These are phyloP conservation scores for Candida sphagnicola DNA, from an alignment of 805 yeast species.

Conservation along the genomic window DNA sequence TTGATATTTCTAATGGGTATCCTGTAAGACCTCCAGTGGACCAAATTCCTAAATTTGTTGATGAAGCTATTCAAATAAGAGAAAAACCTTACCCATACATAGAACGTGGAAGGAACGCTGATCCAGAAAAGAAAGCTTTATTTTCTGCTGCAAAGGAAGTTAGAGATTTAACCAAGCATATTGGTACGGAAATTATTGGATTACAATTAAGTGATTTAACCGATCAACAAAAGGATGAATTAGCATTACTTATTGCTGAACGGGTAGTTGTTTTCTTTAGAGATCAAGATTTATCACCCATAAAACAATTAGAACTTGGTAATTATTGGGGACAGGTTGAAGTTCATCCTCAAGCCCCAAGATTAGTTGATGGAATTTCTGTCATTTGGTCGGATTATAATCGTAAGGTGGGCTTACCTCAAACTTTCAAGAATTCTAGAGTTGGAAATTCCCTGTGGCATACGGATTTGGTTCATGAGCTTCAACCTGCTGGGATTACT, in stretches of 20 bases:
- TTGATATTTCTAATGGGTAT: constrained; percentile 25
- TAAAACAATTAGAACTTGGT: constrained; percentile 26
- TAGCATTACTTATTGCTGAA: constrained; percentile 26
- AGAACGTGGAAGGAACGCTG: constrained; percentile 27
- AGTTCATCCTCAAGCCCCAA: constrained; percentile 24
- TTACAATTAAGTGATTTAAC: constrained; percentile 23
- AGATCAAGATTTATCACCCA: constrained; percentile 29
- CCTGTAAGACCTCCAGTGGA: constrained; percentile 19
- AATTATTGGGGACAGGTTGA: constrained; percentile 28
- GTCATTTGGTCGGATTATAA: constrained; percentile 39
- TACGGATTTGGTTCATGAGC: constrained; percentile 34
- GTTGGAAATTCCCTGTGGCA: constrained; percentile 30
- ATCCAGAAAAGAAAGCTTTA: constrained; percentile 28
- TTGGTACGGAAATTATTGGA: constrained; percentile 28
- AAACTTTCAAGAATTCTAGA: constrained; percentile 24
- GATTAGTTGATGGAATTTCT: constrained; percentile 29
- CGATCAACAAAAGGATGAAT: constrained; percentile 26
- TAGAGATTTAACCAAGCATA: constrained; percentile 19
- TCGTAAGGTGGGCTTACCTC: constrained; percentile 21
- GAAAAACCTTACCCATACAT: constrained; percentile 18
- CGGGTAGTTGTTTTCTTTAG: constrained; percentile 28
- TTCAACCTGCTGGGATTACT: constrained; percentile 34
- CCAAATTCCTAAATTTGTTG: constrained; percentile 24
- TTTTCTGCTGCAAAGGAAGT: constrained; percentile 28
- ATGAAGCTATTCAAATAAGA: constrained; percentile 24